Percentiles rank a stretch among this genome's conserved stretches.
Evolutionary conservation across 2,329 filamentous ascomycete species (phyloP).

Genomic region (Aschersonia sp.): DNA sequence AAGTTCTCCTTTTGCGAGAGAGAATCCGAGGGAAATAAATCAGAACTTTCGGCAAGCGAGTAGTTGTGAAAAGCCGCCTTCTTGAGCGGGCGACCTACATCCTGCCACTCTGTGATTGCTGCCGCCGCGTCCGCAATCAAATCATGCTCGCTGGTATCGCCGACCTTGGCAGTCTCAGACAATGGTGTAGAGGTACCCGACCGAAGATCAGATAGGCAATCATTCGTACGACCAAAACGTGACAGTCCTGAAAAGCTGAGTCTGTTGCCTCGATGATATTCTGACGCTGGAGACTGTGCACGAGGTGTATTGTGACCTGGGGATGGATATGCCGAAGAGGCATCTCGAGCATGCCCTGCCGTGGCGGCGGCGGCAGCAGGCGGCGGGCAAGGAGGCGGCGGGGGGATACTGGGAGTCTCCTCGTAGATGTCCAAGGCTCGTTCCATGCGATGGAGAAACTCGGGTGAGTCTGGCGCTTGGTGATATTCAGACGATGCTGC

Average conservation of each 20-base stretch:
- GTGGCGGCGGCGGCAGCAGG: neutral
- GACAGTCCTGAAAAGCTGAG: slow-evolving; percentile 15
- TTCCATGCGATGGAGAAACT: slow-evolving; percentile 8
- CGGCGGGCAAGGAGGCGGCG: neutral
- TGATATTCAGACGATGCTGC: neutral
- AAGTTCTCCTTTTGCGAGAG: slow-evolving; percentile 6
- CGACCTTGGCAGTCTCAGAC: slow-evolving; percentile 4
- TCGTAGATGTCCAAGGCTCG: slow-evolving; percentile 5
- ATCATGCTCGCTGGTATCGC: slow-evolving; percentile 8
- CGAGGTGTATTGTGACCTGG: slow-evolving; percentile 8
- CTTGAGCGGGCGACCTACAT: slow-evolving; percentile 6
- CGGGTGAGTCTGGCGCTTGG: slow-evolving; percentile 2
- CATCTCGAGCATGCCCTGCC: slow-evolving; percentile 8
- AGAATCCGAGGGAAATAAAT: slow-evolving; percentile 11
- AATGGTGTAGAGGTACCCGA: slow-evolving; percentile 12
- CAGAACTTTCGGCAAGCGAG: slow-evolving; percentile 12
- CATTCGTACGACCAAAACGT: slow-evolving; percentile 14
- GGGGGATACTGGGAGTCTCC: neutral
- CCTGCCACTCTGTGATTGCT: slow-evolving; percentile 13
- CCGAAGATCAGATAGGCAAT: slow-evolving; percentile 14
- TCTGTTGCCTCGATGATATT: slow-evolving; percentile 7
- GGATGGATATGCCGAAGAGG: slow-evolving; percentile 18
- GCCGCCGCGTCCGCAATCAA: slow-evolving; percentile 11
- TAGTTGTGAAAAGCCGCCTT: slow-evolving; percentile 11
- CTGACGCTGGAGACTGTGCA: slow-evolving; percentile 14